Conservation (phyloP, 371 early-diverging fungal genomes). For the Rhizopus arrhizus region DNA sequence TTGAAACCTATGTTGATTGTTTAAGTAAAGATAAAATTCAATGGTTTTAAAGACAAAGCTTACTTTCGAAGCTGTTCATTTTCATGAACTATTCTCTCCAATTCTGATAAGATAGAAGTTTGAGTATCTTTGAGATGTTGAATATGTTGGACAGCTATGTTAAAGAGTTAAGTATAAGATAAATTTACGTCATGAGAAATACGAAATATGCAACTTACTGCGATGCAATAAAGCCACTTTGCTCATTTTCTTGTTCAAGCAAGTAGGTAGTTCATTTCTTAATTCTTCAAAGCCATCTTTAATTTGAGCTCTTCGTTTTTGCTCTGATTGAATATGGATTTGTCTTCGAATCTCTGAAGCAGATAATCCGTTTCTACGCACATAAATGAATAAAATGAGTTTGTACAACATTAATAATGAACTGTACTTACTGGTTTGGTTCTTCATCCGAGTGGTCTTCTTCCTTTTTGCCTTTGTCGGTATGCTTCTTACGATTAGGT, state of each 20-base stretch:
- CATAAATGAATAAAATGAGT: neutral
- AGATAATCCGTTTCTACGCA: conserved; percentile 13
- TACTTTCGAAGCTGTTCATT: conserved; percentile 48
- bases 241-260: conserved; percentile 44
- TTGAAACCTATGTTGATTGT: conserved; percentile 24
- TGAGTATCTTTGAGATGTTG: conserved; percentile 43
- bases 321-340: conserved; percentile 53
- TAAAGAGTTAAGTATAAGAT: neutral
- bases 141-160: conserved; percentile 42
- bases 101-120: conserved; percentile 37
- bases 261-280: conserved; percentile 37
- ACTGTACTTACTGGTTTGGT: conserved; percentile 16
- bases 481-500: conserved; percentile 37
- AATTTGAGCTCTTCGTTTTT: conserved; percentile 52
- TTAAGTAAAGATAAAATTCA: neutral
- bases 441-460: conserved; percentile 26
- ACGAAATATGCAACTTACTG: conserved; percentile 29
- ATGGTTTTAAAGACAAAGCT: conserved; percentile 14
- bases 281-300: conserved; percentile 46
- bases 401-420: neutral
- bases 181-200: too few relatives aligned
- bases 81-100: conserved; percentile 41
- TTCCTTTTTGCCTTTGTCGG: conserved; percentile 17
- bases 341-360: conserved; percentile 44
- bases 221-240: conserved; percentile 41